Evolutionary conservation across 2,329 filamentous ascomycete species (phyloP).

Genomic region (Claviceps sp.): DNA sequence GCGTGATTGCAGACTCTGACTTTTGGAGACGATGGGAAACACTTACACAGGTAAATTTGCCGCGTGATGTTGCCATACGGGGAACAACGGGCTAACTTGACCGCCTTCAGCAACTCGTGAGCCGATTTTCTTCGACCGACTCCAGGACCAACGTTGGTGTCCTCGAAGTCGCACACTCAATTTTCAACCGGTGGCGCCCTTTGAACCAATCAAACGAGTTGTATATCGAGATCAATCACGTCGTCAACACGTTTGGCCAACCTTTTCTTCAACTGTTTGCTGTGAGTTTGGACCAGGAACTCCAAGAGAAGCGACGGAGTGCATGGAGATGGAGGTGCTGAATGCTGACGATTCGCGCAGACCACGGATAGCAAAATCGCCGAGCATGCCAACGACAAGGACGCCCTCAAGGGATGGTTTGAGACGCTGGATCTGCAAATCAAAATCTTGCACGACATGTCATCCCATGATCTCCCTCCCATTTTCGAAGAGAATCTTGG

Average conservation of each 20-base stretch:
- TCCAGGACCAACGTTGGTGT: constrained; percentile 84
- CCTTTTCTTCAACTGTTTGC: constrained; percentile 72
- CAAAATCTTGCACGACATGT: constrained; percentile 90
- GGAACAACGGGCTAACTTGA: constrained; percentile 4
- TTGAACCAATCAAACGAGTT: constrained; percentile 86
- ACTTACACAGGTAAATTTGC: constrained; percentile 54
- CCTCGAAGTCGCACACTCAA: constrained; percentile 92
- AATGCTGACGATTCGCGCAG: constrained; percentile 19
- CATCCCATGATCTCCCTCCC: constrained; percentile 90
- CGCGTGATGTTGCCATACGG: too few species aligned
- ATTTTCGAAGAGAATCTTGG: constrained; percentile 83
- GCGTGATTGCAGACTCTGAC: constrained; percentile 93
- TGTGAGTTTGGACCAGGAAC: constrained; percentile 29
- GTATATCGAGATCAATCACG: constrained; percentile 93
- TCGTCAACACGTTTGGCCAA: constrained; percentile 68
- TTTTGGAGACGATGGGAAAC: constrained; percentile 96
- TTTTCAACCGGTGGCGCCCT: constrained; percentile 91
- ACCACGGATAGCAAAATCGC: constrained; percentile 60
- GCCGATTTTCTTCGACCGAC: constrained; percentile 69
- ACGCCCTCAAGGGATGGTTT: constrained; percentile 62
- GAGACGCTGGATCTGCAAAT: constrained; percentile 77
- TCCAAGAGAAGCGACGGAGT: constrained; percentile 7
- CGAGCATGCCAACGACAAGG: constrained; percentile 62
- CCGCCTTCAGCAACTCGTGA: constrained; percentile 60
- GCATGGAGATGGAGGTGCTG: neutral